These are phyloP conservation scores for Colletotrichum sp. DNA, from an alignment of 2,329 filamentous ascomycete species.

Conservation along the genomic window DNA sequence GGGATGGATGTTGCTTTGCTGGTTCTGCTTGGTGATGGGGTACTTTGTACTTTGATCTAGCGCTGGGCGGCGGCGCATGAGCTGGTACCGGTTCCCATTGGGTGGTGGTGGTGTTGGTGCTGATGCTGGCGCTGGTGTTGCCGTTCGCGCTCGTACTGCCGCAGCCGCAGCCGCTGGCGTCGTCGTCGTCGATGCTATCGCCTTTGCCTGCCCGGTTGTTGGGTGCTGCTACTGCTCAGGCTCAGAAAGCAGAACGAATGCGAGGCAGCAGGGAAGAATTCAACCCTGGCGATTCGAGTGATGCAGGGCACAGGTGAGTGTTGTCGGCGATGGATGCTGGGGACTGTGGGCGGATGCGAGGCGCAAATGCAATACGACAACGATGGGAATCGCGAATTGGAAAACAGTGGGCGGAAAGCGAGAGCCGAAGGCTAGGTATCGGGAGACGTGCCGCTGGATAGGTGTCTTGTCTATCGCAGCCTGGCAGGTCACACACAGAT, in stretches of 20 bases:
- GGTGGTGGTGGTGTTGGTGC: not conserved
- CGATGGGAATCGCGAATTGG: not conserved
- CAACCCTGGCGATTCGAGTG: not conserved
- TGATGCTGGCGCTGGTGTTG: not conserved
- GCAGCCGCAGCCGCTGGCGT: conserved; percentile 3
- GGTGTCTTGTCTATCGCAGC: not conserved
- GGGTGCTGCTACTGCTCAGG: not conserved
- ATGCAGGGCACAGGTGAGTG: not conserved
- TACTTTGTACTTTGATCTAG: not conserved
- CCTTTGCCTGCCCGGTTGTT: not conserved
- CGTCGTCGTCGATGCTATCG: not conserved
- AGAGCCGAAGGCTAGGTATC: not conserved
- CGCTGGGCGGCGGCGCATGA: not conserved
- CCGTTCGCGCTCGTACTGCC: conserved; percentile 6
- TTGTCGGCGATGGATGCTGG: not conserved
- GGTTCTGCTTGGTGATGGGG: not conserved
- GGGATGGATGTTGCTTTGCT: not conserved
- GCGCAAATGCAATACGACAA: not conserved
- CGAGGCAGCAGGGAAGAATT: not conserved
- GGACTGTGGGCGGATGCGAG: not conserved
- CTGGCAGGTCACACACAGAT: not conserved
- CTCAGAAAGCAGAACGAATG: not conserved
- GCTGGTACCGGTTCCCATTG: not conserved
- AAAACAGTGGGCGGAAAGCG: not conserved
- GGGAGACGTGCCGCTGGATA: not conserved